Conservation (phyloP, 116 monocot species). For the Papilionanthe hybrid region DNA sequence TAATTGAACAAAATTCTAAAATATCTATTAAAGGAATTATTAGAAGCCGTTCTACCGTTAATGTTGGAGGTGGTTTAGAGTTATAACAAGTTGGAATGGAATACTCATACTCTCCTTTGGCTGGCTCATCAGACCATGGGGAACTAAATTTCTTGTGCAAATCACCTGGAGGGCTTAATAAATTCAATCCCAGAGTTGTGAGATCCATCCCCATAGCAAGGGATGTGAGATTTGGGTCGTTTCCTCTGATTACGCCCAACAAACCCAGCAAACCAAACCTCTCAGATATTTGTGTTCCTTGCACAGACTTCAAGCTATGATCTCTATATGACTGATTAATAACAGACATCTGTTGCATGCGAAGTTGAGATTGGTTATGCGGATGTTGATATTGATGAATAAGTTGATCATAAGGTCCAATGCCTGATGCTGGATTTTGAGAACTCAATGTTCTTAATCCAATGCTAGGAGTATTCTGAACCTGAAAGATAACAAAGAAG, state of each 20-base stretch:
- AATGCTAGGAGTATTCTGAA: slow-evolving; percentile 45
- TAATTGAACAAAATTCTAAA: neutral
- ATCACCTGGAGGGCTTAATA: slow-evolving; percentile 52
- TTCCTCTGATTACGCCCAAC: slow-evolving; percentile 60
- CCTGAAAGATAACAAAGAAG: slow-evolving; percentile 5
- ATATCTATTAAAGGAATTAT: neutral
- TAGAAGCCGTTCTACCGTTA: slow-evolving; percentile 31
- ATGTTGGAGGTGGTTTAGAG: slow-evolving; percentile 45
- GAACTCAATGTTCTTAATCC: slow-evolving; percentile 59
- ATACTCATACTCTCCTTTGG: slow-evolving; percentile 68
- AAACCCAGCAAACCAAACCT: slow-evolving; percentile 68
- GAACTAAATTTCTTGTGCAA: slow-evolving; percentile 85
- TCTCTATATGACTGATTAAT: slow-evolving; percentile 62
- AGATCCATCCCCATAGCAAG: slow-evolving; percentile 91
- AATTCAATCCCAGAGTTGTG: slow-evolving; percentile 73
- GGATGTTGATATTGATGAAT: slow-evolving; percentile 65
- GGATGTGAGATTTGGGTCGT: slow-evolving; percentile 61
- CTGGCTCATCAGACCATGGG: slow-evolving; percentile 72
- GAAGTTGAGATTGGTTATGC: slow-evolving; percentile 60
- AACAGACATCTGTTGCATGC: slow-evolving; percentile 60
- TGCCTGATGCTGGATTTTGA: slow-evolving; percentile 34
- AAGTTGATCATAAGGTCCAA: slow-evolving; percentile 65
- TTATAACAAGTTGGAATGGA: slow-evolving; percentile 69
- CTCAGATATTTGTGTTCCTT: slow-evolving; percentile 48
- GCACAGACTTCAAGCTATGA: slow-evolving; percentile 54